A percentile compares a stretch with the other conserved stretches of the same genome.
Conservation (phyloP, 805 yeast genomes). For the Yarrowia deformans region DNA sequence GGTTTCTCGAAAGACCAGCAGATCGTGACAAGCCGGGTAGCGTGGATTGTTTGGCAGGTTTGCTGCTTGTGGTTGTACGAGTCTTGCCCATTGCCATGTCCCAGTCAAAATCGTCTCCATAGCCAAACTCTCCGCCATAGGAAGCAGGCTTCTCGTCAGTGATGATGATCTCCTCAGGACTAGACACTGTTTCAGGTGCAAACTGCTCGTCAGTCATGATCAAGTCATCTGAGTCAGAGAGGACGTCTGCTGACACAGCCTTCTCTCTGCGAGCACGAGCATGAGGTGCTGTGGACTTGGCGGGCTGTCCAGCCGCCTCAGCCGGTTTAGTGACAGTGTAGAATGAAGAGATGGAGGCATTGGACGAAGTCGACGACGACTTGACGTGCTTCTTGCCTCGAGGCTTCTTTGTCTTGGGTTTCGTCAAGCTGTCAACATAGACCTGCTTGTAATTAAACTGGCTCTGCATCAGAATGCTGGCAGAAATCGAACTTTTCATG, state of each 20-base stretch:
- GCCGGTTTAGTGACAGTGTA: background rate
- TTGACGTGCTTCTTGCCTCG: background rate
- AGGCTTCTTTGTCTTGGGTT: background rate
- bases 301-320: background rate
- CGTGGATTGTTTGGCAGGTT: background rate
- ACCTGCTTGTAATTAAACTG: constrained; percentile 1
- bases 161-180: constrained; percentile 3
- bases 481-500: background rate
- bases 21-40: constrained; percentile 6
- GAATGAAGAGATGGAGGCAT: background rate
- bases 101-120: constrained; percentile 30
- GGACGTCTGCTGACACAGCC: background rate
- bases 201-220: background rate
- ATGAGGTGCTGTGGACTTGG: background rate
- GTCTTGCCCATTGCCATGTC: constrained; percentile 5
- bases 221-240: background rate
- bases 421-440: background rate
- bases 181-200: background rate
- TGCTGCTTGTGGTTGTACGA: background rate
- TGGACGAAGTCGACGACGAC: background rate
- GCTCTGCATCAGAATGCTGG: constrained; percentile 27
- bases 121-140: constrained; percentile 14
- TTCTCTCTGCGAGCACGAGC: too few species aligned
- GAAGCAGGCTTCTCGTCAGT: constrained; percentile 12
- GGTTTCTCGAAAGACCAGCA: constrained; percentile 6